Evolutionary conservation across 1,284 basidiomycete genomes (phyloP).

Genomic region (Wolfiporia cocos): DNA sequence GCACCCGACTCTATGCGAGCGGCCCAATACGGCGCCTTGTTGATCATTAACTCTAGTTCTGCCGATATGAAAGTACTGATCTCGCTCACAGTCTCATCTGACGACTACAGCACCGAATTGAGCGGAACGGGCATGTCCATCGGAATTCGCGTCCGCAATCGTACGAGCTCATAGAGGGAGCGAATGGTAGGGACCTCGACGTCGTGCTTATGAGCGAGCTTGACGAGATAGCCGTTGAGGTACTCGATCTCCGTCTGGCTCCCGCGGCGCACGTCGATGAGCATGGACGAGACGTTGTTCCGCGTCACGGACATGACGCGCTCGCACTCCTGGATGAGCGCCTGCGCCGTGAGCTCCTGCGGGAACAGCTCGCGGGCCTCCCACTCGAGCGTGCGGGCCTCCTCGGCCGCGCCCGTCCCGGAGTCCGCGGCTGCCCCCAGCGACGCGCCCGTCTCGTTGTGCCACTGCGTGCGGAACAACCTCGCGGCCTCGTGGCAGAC

Average conservation of each 20-base stretch:
- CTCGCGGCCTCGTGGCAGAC: constrained; percentile 58
- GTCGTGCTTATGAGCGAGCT: constrained; percentile 55
- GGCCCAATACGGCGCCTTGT: too few species aligned
- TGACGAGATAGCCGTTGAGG: constrained; percentile 82
- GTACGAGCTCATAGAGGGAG: constrained; percentile 57
- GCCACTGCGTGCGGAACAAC: constrained; percentile 49
- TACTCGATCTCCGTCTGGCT: constrained; percentile 72
- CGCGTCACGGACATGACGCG: constrained; percentile 52
- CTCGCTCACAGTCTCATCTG: too few species aligned
- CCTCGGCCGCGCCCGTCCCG: constrained; percentile 10
- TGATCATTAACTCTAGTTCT: too few species aligned
- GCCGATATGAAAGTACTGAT: too few species aligned
- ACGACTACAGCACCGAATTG: constrained; percentile 3
- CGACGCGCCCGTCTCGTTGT: constrained; percentile 29
- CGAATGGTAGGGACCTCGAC: constrained; percentile 54
- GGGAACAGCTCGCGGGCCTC: constrained; percentile 27
- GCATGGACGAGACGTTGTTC: constrained; percentile 75
- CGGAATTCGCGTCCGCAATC: constrained; percentile 37
- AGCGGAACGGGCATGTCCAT: constrained; percentile 7
- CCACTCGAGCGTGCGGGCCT: not conserved
- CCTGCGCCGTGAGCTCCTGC: constrained; percentile 33
- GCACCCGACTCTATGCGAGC: too few species aligned
- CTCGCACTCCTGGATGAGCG: constrained; percentile 45
- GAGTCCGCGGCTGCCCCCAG: constrained; percentile 7
- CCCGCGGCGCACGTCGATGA: constrained; percentile 58